Base-by-base conservation (phyloP, 331 rosid species). In the Quercus lobata region DNA sequence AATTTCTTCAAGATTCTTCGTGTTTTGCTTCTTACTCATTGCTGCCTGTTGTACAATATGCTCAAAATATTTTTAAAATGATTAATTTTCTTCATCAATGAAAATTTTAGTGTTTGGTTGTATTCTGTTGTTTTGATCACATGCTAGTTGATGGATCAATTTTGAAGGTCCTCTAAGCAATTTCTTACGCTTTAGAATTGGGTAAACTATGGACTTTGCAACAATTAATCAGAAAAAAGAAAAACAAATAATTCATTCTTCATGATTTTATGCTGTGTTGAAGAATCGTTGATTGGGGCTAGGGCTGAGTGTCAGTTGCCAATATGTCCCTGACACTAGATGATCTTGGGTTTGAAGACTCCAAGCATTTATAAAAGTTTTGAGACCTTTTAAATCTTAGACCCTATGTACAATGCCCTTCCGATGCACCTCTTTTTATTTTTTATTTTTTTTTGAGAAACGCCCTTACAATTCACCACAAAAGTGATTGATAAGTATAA, bases 21-120 rank as follows among this genome's bases (percentile, higher is more conserved):
- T 57, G 49, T 74, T 63, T 71, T 78, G 21, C 19, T 3, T 4
- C 34, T 62, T 24, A 14, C 30, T 57, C 78, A 24, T 25, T 65
- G 74, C 44, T 74, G 49, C 78, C 32, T 16, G 37, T 41, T 83
- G 87, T 75, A 75, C 86, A 78, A 78, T 79, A 41, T 71, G 77
- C 75, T 57, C 18, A 30, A 65, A 41, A 69, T 74, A 27, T 56
- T 49, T 21, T 54, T 0, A 8, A 57, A 69, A 21, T 41, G 46
- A 41, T 41, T 41, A 41, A 8, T 32, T 68, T 73, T 69, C 66
- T 21, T 71, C 55, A 22, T 84, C 10, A 76, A 71, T 71, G 74
- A 62, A 72, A 32, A 65, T n/a, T 21, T 24, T 35, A 65, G 52
- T 7, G 52, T 68, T 32, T 34, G 17, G 16, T 72, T 56, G 57